Conservation (phyloP, 2,329 filamentous ascomycete species). For the Pseudogymnoascus sp. region DNA sequence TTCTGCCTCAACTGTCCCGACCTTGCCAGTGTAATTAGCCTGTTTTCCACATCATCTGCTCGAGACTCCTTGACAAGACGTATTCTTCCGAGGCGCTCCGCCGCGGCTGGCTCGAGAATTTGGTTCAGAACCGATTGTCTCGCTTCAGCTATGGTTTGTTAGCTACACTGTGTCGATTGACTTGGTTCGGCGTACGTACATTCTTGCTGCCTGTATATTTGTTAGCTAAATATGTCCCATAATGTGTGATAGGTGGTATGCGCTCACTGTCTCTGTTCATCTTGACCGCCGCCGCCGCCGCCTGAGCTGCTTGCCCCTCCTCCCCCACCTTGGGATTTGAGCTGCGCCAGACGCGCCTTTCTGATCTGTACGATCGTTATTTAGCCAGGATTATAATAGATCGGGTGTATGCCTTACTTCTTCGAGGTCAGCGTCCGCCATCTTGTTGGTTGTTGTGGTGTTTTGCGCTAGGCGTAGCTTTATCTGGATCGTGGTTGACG, state of each 20-base stretch:
- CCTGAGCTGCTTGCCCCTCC: slow-evolving; percentile 40
- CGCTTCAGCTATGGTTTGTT: slow-evolving; percentile 48
- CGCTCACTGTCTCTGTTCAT: slow-evolving; percentile 59
- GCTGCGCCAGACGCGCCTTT: slow-evolving; percentile 85
- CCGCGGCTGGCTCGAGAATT: slow-evolving; percentile 89
- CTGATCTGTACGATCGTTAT: slow-evolving; percentile 57
- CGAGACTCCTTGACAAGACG: slow-evolving; percentile 90
- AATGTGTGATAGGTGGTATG: slow-evolving; percentile 16
- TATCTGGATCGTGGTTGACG: background rate
- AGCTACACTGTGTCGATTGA: slow-evolving; percentile 16
- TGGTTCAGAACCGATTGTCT: slow-evolving; percentile 74
- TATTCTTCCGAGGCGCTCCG: slow-evolving; percentile 88
- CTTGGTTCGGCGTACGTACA: slow-evolving; percentile 25
- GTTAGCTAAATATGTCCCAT: slow-evolving; percentile 7
- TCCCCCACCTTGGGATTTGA: slow-evolving; percentile 64
- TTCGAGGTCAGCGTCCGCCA: slow-evolving; percentile 8
- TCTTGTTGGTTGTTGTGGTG: background rate
- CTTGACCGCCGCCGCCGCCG: slow-evolving; percentile 44
- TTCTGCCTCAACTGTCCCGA: slow-evolving; percentile 79
- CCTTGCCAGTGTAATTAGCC: slow-evolving; percentile 84
- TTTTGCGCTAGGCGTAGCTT: background rate
- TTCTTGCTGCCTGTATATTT: slow-evolving; percentile 38
- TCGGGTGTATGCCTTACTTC: background rate
- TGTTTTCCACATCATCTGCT: slow-evolving; percentile 83
- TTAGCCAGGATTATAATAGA: background rate